A percentile compares a stretch with the other conserved stretches of the same genome.
Conservation (phyloP, 805 yeast genomes). For the Ogataea paraovalis region DNA sequence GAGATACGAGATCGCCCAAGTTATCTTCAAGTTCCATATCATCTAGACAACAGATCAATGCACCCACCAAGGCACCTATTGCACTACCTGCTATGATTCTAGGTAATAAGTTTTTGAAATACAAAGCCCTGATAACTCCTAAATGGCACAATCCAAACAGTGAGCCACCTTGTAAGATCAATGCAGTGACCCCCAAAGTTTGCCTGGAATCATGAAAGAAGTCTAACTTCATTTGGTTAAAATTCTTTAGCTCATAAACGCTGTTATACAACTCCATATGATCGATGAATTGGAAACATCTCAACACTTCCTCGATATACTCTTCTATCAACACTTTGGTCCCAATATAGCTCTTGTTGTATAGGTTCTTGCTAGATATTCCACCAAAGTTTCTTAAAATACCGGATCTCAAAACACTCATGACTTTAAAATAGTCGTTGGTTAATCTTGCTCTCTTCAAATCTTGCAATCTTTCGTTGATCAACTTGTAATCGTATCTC, state of each 20-base stretch:
- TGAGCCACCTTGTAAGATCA: slow-evolving; percentile 92
- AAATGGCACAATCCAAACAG: slow-evolving; percentile 90
- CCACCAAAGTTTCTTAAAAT: slow-evolving; percentile 89
- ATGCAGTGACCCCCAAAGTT: slow-evolving; percentile 85
- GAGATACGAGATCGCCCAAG: slow-evolving; percentile 45
- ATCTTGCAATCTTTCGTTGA: slow-evolving; percentile 65
- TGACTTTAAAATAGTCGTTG: slow-evolving; percentile 53
- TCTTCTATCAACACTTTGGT: slow-evolving; percentile 88
- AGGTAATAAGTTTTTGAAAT: slow-evolving; percentile 72
- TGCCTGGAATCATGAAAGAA: slow-evolving; percentile 85
- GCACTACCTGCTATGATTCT: slow-evolving; percentile 87
- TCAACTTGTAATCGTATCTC: slow-evolving; percentile 79
- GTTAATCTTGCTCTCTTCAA: slow-evolving; percentile 58
- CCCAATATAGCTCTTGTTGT: slow-evolving; percentile 79
- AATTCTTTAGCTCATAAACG: slow-evolving; percentile 35
- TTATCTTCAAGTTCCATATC: slow-evolving; percentile 56
- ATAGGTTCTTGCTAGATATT: slow-evolving; percentile 72
- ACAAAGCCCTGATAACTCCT: slow-evolving; percentile 86
- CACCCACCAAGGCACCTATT: slow-evolving; percentile 90
- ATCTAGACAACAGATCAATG: slow-evolving; percentile 70
- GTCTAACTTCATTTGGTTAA: slow-evolving; percentile 58
- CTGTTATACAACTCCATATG: slow-evolving; percentile 32
- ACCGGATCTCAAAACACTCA: slow-evolving; percentile 75
- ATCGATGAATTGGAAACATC: slow-evolving; percentile 59
- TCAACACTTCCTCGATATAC: slow-evolving; percentile 71